Conservation (phyloP, 176 grass and related monocot species). For the Zoysia japonica region DNA sequence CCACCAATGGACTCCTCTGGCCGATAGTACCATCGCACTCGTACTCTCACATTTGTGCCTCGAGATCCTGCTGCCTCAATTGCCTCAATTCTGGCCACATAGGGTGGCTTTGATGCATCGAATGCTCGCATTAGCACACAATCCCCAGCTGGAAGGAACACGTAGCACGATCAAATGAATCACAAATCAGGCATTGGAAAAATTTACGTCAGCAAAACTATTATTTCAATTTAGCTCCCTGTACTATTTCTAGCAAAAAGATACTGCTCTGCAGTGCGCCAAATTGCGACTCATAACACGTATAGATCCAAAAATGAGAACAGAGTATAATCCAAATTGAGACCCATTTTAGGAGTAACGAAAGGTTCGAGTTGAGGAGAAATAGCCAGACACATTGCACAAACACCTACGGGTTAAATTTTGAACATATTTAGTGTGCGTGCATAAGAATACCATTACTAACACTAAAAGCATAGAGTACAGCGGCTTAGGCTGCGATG, state of each 20-base stretch:
- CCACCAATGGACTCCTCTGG: slow-evolving; percentile 94
- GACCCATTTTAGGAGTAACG: not conserved
- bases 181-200: slow-evolving; percentile 7
- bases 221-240: not conserved
- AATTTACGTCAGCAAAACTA: not conserved
- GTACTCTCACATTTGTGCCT: slow-evolving; percentile 76
- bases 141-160: slow-evolving; percentile 63
- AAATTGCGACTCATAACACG: not conserved
- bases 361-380: not conserved
- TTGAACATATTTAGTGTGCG: not conserved
- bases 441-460: not conserved
- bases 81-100: slow-evolving; percentile 70
- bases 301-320: not conserved
- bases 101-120: slow-evolving; percentile 68
- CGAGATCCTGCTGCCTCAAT: slow-evolving; percentile 75
- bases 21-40: slow-evolving; percentile 91
- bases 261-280: not conserved
- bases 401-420: not conserved
- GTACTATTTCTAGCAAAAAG: not conserved
- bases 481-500: not conserved
- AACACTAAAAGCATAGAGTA: not conserved
- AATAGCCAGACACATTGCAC: not conserved
- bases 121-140: slow-evolving; percentile 76
- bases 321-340: not conserved
- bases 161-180: slow-evolving; percentile 29